phyloP scores from a whole-genome alignment of 2,329 filamentous ascomycete genomes.

The Macroventuria anomochaeta region DNA sequence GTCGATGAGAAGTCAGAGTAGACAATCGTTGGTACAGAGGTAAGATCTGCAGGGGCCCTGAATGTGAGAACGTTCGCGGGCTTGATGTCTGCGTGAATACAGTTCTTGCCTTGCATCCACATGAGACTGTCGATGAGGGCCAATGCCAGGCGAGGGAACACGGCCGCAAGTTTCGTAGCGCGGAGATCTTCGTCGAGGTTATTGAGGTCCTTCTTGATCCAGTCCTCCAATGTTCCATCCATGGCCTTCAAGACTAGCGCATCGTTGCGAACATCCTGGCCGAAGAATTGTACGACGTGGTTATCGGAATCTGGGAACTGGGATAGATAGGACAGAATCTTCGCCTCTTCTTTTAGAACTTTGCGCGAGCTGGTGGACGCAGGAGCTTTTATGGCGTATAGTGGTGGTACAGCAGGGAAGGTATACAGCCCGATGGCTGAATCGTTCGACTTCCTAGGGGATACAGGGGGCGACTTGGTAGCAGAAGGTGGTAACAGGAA shows the following conservation, averaged over 20 bases:
- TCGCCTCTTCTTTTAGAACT: constrained; percentile 42
- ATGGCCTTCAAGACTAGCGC: constrained; percentile 45
- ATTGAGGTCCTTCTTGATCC: constrained; percentile 41
- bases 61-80: constrained; percentile 53
- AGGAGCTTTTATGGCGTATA: constrained; percentile 47
- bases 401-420: constrained; percentile 21
- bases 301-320: constrained; percentile 27
- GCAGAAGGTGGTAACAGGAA: constrained; percentile 11
- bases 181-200: constrained; percentile 35
- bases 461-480: constrained; percentile 36
- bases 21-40: constrained; percentile 29
- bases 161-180: constrained; percentile 42
- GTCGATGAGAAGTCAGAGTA: constrained; percentile 56
- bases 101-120: constrained; percentile 51
- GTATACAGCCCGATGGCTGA: constrained; percentile 16
- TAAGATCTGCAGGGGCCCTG: constrained; percentile 26
- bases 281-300: constrained; percentile 45
- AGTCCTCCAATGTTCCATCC: constrained; percentile 42
- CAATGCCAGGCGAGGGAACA: constrained; percentile 51
- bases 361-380: constrained; percentile 37
- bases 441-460: constrained; percentile 32
- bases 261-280: constrained; percentile 38
- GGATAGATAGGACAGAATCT: constrained; percentile 43
- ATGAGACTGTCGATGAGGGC: constrained; percentile 51
- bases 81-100: constrained; percentile 57